phyloP scores from a whole-genome alignment of 2,329 filamentous ascomycete species.

The Penicillium frequentans region DNA sequence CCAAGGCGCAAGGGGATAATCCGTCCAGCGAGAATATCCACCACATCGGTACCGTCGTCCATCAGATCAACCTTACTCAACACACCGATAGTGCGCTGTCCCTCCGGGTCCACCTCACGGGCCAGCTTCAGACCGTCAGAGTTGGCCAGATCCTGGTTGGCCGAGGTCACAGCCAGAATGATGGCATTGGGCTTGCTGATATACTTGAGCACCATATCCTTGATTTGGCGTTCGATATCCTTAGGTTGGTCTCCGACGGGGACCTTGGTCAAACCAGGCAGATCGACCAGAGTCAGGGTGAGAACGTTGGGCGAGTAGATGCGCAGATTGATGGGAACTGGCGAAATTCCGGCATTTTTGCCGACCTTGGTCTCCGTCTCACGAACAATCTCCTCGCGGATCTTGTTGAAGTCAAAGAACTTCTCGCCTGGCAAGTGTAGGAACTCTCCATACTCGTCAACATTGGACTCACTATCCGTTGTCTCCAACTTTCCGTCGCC shows the following conservation, averaged over 20 bases:
- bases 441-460: constrained; percentile 98
- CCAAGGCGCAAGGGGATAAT: constrained; percentile 94
- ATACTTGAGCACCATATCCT: constrained; percentile 97
- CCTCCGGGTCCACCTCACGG: constrained; percentile 93
- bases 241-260: constrained; percentile 94
- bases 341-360: constrained; percentile 92
- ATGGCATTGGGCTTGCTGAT: constrained; percentile 99
- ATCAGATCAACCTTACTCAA: constrained; percentile 98
- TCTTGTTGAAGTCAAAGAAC: constrained; percentile 97
- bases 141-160: constrained; percentile 97
- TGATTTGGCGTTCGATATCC: constrained; percentile 95
- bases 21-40: constrained; percentile 95
- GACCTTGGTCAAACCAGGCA: constrained; percentile 94
- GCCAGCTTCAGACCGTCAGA: constrained; percentile 96
- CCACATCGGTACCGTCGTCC: constrained; percentile 97
- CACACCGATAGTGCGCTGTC: constrained; percentile 96
- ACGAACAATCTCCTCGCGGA: constrained; percentile 93
- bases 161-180: constrained; percentile 91
- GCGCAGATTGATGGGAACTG: constrained; percentile 92
- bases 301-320: constrained; percentile 99
- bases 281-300: constrained; percentile 91
- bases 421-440: constrained; percentile 96
- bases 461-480: constrained; percentile 83
- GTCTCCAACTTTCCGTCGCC: constrained; percentile 66
- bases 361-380: constrained; percentile 98